A percentile compares a stretch with the other conserved stretches of the same genome.
Evolutionary conservation across 2,329 filamentous ascomycete species (phyloP).

Genomic region (Colletotrichum sp.): DNA sequence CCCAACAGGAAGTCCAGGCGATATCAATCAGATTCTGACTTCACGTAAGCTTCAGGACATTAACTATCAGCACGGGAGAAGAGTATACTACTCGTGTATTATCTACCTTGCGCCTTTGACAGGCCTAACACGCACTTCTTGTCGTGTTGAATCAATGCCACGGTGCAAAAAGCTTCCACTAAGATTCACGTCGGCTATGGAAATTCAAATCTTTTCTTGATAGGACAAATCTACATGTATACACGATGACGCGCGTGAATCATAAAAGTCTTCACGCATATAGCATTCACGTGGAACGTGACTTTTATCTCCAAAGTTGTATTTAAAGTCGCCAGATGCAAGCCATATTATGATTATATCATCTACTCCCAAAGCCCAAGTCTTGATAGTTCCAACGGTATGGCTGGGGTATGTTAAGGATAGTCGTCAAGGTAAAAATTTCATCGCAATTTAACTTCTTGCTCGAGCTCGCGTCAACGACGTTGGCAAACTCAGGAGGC

Average conservation of each 20-base stretch:
- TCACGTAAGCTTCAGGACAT: neutral
- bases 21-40: neutral
- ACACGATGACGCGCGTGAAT: neutral
- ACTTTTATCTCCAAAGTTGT: neutral
- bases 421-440: neutral
- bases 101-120: neutral
- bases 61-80: neutral
- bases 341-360: neutral
- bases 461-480: neutral
- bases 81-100: neutral
- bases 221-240: neutral
- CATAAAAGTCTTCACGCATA: neutral
- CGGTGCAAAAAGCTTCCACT: neutral
- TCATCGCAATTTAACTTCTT: neutral
- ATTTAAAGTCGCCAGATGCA: neutral
- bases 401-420: neutral
- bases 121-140: neutral
- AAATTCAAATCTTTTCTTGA: neutral
- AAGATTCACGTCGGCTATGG: neutral
- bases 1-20: neutral
- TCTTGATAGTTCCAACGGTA: neutral
- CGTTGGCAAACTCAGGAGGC: neutral
- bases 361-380: no score
- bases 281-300: neutral
- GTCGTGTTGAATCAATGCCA: neutral